These are phyloP conservation scores for Kodamaea plutei DNA, from an alignment of 1,139 yeast species.

Conservation along the genomic window DNA sequence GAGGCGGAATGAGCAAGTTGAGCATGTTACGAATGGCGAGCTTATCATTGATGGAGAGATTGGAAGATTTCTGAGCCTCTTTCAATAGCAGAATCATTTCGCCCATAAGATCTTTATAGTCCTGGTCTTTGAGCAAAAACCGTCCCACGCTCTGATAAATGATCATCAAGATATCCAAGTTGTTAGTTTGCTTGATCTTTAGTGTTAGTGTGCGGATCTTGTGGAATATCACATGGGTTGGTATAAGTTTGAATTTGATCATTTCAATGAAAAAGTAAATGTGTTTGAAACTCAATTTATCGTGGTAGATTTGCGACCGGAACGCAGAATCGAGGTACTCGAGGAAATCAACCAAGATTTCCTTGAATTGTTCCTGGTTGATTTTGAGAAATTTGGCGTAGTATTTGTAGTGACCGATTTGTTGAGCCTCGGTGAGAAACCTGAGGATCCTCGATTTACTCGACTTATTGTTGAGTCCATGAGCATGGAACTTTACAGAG, in stretches of 20 bases:
- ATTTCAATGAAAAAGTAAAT: slow-evolving; percentile 69
- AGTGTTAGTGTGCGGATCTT: slow-evolving; percentile 56
- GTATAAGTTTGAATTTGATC: slow-evolving; percentile 74
- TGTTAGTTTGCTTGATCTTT: slow-evolving; percentile 49
- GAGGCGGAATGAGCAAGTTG: slow-evolving; percentile 59
- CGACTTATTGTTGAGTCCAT: slow-evolving; percentile 64
- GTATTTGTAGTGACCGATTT: slow-evolving; percentile 40
- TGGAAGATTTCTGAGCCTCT: slow-evolving; percentile 42
- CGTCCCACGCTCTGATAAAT: slow-evolving; percentile 69
- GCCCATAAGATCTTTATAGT: slow-evolving; percentile 55
- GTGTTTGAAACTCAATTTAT: slow-evolving; percentile 49
- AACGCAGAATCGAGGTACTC: slow-evolving; percentile 57
- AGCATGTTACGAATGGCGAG: slow-evolving; percentile 60
- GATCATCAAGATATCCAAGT: slow-evolving; percentile 61
- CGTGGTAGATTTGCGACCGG: slow-evolving; percentile 54
- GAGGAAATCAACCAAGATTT: slow-evolving; percentile 53
- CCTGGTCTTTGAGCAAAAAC: slow-evolving; percentile 58
- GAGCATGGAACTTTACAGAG: slow-evolving; percentile 52
- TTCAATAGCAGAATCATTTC: slow-evolving; percentile 60
- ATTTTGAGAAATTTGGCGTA: slow-evolving; percentile 70
- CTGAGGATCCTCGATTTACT: slow-evolving; percentile 59
- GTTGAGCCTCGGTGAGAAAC: slow-evolving; percentile 49
- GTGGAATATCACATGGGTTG: slow-evolving; percentile 67
- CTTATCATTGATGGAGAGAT: slow-evolving; percentile 52
- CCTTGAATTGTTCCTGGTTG: slow-evolving; percentile 46